Base-by-base conservation (phyloP, 2,329 filamentous ascomycete genomes). In the Pseudopyricularia javanii region DNA sequence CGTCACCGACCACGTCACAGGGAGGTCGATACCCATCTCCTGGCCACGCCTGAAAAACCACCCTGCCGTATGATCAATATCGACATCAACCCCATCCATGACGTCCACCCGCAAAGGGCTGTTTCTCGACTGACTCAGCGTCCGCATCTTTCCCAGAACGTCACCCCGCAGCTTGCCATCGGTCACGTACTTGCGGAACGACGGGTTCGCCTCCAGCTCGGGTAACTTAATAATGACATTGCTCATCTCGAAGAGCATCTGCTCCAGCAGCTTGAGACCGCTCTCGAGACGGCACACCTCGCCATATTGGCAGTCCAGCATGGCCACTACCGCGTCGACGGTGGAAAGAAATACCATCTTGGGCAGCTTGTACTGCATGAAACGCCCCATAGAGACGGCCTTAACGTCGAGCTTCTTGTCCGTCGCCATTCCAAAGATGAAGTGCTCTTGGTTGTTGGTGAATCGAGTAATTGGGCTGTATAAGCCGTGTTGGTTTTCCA, bases 41-140 rank as follows among this genome's bases (percentile, higher is more conserved):
- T 79, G 75, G 0, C 86, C 93, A 40, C 85, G 78, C 50, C 73
- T 75, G 32, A 94, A 75, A 55, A 98, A 85, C 69, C 91, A 98
- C 1, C 91, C 91, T 64, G 94, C 96, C 59, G 91, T 78, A 61
- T 85, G 95, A 47, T 91, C 80, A 40, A 96, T 79, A 61, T 95
- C 89, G 0, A 88, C 89, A 54, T 74, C 68, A 56, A 70, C 69
- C 1, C 86, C 85, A 1, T 68, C 65, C 11, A 79, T 69, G 12
- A 91, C 71, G 60, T 85, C 80, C 52, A 77, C 74, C 6, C 87
- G 70, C 81, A 95, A 89, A 20, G 73, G 76, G 60, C 81, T 87
- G 43, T 66, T 60, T 8, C 67, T 66, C 6, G 74, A 70, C 9
- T 17, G 26, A 7, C 20, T n/a, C 22, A 43, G 14, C 7, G 8